These are phyloP conservation scores for Papiliotrema terrestris DNA, from an alignment of 1,284 basidiomycete genomes.

Conservation along the genomic window DNA sequence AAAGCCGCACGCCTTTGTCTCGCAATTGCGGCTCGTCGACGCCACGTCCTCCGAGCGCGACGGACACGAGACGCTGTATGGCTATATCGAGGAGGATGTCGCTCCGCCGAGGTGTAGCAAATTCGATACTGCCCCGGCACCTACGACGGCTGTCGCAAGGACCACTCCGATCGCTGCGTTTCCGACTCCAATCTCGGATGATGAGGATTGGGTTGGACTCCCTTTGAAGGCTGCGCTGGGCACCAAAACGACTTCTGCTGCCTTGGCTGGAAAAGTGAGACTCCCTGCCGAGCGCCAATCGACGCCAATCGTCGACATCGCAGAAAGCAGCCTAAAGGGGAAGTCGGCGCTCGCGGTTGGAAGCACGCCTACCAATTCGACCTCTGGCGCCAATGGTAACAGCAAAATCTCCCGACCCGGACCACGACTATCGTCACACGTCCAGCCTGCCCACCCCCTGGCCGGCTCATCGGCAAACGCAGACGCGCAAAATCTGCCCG, in stretches of 20 bases:
- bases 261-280: not conserved
- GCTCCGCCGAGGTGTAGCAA: conserved; percentile 42
- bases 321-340: not conserved
- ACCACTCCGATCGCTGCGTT: not conserved
- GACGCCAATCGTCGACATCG: not conserved
- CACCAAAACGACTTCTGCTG: not conserved
- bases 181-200: not conserved
- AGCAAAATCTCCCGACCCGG: conserved; percentile 2
- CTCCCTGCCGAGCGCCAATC: not conserved
- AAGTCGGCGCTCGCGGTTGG: too few relatives aligned
- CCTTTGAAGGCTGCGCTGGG: not conserved
- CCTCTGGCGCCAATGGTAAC: too few relatives aligned
- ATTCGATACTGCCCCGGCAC: conserved; percentile 15
- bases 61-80: conserved; percentile 26
- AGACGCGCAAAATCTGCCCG: conserved; percentile 7
- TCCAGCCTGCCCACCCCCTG: conserved; percentile 20
- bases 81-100: conserved; percentile 39
- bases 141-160: not conserved
- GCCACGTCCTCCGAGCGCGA: not conserved
- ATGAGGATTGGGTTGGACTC: conserved; percentile 1
- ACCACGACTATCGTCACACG: conserved; percentile 32
- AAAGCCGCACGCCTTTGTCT: conserved; percentile 28
- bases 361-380: too few relatives aligned
- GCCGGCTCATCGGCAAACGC: conserved; percentile 1
- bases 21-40: conserved; percentile 35